These are phyloP conservation scores for Coemansia brasiliensis DNA, from an alignment of 192 early-diverging fungal species.

Conservation along the genomic window DNA sequence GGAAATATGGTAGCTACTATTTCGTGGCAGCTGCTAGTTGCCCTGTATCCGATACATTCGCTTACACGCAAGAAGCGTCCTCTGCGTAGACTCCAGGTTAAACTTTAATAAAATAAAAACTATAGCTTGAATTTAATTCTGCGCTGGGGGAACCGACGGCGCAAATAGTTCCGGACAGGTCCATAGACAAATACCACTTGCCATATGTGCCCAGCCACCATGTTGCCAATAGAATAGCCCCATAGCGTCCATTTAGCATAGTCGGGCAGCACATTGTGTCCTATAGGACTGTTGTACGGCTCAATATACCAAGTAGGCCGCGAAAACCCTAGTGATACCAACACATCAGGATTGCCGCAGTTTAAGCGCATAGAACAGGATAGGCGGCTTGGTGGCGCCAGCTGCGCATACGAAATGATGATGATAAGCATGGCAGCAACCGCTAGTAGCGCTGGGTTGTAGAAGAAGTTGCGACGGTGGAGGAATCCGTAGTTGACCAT, in stretches of 20 bases:
- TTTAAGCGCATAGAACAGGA: constrained; percentile 72
- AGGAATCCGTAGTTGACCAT: constrained; percentile 69
- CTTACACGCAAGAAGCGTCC: constrained; percentile 53
- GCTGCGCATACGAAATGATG: constrained; percentile 56
- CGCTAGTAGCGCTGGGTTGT: constrained; percentile 62
- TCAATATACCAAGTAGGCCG: constrained; percentile 36
- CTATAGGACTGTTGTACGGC: constrained; percentile 63
- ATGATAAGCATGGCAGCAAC: constrained; percentile 57
- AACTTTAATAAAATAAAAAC: constrained; percentile 14
- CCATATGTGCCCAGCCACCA: constrained; percentile 31
- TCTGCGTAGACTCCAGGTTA: constrained; percentile 22
- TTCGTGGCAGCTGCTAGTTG: constrained; percentile 53
- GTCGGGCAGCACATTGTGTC: constrained; percentile 74
- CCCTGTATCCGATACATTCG: constrained; percentile 54
- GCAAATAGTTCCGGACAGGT: constrained; percentile 37
- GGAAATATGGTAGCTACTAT: constrained; percentile 47
- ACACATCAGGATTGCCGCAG: constrained; percentile 58
- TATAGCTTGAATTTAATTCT: constrained; percentile 53
- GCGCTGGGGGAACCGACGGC: constrained; percentile 29
- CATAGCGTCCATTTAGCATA: constrained; percentile 64
- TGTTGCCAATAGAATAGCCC: constrained; percentile 49
- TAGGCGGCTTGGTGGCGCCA: constrained; percentile 69
- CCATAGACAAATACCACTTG: constrained; percentile 55
- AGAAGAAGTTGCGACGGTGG: constrained; percentile 63
- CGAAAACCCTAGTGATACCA: constrained; percentile 41